A percentile compares a stretch with the other conserved stretches of the same genome.
Conservation (phyloP, 345 rosid genomes). For the Psidium friedrichsthalianum region DNA sequence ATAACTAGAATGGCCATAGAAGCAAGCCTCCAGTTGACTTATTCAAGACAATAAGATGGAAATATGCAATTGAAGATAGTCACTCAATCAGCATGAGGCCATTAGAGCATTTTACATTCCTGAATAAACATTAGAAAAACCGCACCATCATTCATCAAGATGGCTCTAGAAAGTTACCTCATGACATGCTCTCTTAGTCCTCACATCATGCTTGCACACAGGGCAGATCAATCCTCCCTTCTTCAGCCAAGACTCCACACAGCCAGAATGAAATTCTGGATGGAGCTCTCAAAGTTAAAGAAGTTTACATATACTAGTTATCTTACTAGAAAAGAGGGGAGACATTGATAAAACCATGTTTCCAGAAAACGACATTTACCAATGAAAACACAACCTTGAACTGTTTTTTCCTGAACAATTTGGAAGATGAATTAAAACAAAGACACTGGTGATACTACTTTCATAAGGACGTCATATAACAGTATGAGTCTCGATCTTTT, state of each 20-base stretch:
- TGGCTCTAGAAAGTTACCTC: slow-evolving; percentile 23
- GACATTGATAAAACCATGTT: neutral
- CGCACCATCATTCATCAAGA: neutral
- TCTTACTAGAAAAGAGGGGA: neutral
- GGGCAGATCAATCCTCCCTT: slow-evolving; percentile 75
- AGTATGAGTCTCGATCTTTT: neutral
- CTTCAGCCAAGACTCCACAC: slow-evolving; percentile 70
- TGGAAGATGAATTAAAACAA: neutral
- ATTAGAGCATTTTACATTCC: neutral
- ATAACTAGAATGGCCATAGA: neutral
- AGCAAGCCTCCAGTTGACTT: neutral
- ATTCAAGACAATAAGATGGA: neutral
- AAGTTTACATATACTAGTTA: neutral
- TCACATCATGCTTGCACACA: slow-evolving; percentile 68
- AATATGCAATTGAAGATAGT: neutral
- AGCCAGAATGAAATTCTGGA: slow-evolving; percentile 61
- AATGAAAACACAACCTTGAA: neutral
- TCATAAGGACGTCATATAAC: neutral
- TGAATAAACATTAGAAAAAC: neutral
- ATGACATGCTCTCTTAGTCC: slow-evolving; percentile 15
- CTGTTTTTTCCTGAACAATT: neutral
- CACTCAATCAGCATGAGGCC: neutral
- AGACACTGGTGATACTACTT: neutral
- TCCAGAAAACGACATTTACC: neutral
- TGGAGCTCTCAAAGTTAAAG: neutral